phyloP scores from a whole-genome alignment of 2,329 filamentous ascomycete species.

The Talaromyces sp. region DNA sequence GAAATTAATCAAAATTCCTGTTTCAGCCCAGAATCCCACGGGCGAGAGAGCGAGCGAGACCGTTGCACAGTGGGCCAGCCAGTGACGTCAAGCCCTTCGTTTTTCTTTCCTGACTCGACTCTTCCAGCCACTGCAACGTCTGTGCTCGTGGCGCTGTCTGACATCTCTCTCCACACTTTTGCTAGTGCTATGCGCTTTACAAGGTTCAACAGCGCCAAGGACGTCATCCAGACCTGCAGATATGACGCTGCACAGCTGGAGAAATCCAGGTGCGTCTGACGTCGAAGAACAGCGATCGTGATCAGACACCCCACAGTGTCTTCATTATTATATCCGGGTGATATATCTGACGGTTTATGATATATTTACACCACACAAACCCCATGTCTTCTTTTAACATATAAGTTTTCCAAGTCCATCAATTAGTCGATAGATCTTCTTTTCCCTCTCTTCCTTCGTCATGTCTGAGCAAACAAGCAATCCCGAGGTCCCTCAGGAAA shows the following conservation, averaged over 20 bases:
- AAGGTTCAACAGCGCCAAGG: not conserved
- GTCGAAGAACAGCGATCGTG: not conserved
- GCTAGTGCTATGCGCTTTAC: too few relatives aligned
- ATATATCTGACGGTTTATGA: not conserved
- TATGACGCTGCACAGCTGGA: not conserved
- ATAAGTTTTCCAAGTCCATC: not conserved
- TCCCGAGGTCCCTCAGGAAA: conserved; percentile 6
- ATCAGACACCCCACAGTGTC: not conserved
- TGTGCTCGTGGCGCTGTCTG: not conserved
- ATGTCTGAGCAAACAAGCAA: conserved; percentile 10
- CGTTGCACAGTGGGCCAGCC: not conserved
- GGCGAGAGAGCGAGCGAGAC: not conserved
- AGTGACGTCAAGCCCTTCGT: not conserved
- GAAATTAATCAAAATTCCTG: not conserved
- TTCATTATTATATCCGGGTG: too few relatives aligned
- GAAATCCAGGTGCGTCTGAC: not conserved
- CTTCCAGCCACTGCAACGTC: not conserved
- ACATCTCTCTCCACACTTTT: not conserved
- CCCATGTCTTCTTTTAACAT: not conserved
- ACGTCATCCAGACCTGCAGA: not conserved
- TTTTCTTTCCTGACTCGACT: too few relatives aligned
- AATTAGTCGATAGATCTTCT: not conserved
- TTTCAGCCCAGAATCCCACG: not conserved
- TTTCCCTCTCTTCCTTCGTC: conserved; percentile 1
- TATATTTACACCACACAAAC: not conserved